Conservation (phyloP, 2,329 filamentous ascomycete genomes). For the Parascedosporium putredinis region DNA sequence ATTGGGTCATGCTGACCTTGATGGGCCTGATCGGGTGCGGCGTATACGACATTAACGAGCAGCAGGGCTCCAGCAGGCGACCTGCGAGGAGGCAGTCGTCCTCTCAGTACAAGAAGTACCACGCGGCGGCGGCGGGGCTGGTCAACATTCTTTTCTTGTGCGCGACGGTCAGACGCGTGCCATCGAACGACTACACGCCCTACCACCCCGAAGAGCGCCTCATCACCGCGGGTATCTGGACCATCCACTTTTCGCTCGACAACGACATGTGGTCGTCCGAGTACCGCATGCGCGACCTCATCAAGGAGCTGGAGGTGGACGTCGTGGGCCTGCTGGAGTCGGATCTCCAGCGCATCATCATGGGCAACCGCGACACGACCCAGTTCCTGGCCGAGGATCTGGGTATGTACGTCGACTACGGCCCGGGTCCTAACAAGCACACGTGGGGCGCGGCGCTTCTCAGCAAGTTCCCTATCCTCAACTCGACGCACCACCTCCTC, state of each 20-base stretch:
- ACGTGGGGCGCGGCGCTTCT: slow-evolving; percentile 91
- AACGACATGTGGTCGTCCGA: slow-evolving; percentile 99
- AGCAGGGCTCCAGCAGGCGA: slow-evolving; percentile 17
- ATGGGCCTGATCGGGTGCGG: slow-evolving; percentile 80
- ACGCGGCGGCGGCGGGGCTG: slow-evolving; percentile 49
- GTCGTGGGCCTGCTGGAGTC: slow-evolving; percentile 90
- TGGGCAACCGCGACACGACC: slow-evolving; percentile 95
- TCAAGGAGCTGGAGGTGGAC: slow-evolving; percentile 93
- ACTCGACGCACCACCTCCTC: slow-evolving; percentile 90
- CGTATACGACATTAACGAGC: slow-evolving; percentile 54
- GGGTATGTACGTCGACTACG: slow-evolving; percentile 97
- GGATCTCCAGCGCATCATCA: slow-evolving; percentile 94
- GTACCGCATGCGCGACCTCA: slow-evolving; percentile 80
- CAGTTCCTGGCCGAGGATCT: slow-evolving; percentile 93
- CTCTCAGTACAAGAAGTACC: slow-evolving; percentile 39
- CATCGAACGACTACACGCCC: slow-evolving; percentile 80
- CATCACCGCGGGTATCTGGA: slow-evolving; percentile 95
- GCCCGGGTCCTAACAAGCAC: slow-evolving; percentile 96
- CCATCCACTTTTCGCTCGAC: slow-evolving; percentile 93
- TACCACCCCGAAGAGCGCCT: slow-evolving; percentile 82
- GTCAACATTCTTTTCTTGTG: slow-evolving; percentile 73
- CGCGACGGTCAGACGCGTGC: slow-evolving; percentile 82
- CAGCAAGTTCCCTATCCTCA: slow-evolving; percentile 95
- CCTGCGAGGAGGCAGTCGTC: slow-evolving; percentile 20
- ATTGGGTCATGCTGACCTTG: slow-evolving; percentile 84